These are phyloP conservation scores for Allantophomopsis cytisporea DNA, from an alignment of 2,329 filamentous ascomycete genomes.

Conservation along the genomic window DNA sequence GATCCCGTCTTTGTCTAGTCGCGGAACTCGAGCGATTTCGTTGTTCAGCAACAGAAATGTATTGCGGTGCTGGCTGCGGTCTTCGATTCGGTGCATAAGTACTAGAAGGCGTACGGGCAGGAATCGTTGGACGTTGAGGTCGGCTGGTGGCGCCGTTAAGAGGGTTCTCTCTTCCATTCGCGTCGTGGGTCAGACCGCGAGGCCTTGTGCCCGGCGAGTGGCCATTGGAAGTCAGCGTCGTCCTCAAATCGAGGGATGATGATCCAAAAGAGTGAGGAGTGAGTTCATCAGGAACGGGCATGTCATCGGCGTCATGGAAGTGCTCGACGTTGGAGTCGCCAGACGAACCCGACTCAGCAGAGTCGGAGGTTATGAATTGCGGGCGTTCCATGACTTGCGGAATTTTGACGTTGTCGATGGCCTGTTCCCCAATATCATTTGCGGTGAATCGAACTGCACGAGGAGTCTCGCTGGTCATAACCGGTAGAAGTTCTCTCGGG, in stretches of 20 bases:
- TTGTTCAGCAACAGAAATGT: conserved; percentile 23
- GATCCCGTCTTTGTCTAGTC: conserved; percentile 44
- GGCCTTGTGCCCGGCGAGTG: conserved; percentile 20
- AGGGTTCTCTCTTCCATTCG: conserved; percentile 13
- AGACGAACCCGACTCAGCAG: conserved; percentile 32
- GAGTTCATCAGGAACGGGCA: too few relatives aligned
- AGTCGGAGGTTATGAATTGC: conserved; percentile 22
- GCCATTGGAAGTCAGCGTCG: conserved; percentile 11
- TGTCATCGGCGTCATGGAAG: conserved; percentile 2
- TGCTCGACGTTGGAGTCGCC: conserved; percentile 16
- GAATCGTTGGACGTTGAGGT: conserved; percentile 53
- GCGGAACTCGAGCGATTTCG: conserved; percentile 42
- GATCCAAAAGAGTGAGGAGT: too few relatives aligned
- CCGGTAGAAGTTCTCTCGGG: background rate
- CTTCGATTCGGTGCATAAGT: conserved; percentile 59
- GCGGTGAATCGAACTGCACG: conserved; percentile 43
- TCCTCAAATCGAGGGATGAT: conserved; percentile 4
- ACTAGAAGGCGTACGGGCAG: conserved; percentile 61
- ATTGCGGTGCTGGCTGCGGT: conserved; percentile 31
- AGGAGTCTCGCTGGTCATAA: conserved; percentile 29
- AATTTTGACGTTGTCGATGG: conserved; percentile 26
- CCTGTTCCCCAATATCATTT: conserved; percentile 28
- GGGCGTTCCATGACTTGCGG: conserved; percentile 18
- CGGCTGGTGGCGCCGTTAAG: conserved; percentile 34
- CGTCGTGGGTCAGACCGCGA: conserved; percentile 26